These are phyloP conservation scores for Curvularia sp. DNA, from an alignment of 2,329 filamentous ascomycete genomes.

Conservation along the genomic window DNA sequence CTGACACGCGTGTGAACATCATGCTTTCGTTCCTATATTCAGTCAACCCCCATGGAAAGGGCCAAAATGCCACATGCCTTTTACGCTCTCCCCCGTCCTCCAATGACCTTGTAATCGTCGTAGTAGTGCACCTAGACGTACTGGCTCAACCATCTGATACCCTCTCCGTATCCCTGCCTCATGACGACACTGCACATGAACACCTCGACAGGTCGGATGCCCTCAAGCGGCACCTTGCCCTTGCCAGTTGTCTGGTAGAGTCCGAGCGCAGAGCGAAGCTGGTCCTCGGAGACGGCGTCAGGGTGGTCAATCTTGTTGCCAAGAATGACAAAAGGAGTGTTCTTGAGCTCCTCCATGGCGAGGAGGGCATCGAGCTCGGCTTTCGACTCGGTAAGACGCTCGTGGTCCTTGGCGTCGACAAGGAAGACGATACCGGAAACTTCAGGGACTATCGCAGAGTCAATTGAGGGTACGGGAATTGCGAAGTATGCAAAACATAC, in stretches of 20 bases:
- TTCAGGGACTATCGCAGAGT: conserved; percentile 42
- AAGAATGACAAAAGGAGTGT: conserved; percentile 94
- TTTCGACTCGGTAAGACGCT: conserved; percentile 93
- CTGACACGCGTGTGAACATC: conserved; percentile 17
- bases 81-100: not conserved
- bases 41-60: not conserved
- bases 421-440: conserved; percentile 87
- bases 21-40: conserved; percentile 15
- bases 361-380: conserved; percentile 93
- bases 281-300: conserved; percentile 92
- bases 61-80: conserved; percentile 7
- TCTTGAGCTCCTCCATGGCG: conserved; percentile 93
- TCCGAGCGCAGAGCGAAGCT: conserved; percentile 88
- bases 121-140: conserved; percentile 42
- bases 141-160: conserved; percentile 53
- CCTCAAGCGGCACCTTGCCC: conserved; percentile 49
- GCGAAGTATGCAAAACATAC: conserved; percentile 20
- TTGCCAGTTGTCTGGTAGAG: conserved; percentile 72
- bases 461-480: conserved; percentile 2
- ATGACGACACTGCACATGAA: conserved; percentile 99
- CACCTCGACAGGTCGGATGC: conserved; percentile 74
- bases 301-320: conserved; percentile 99
- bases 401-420: conserved; percentile 95
- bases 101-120: not conserved
- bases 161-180: conserved; percentile 72